Conservation (phyloP, 768 basidiomycete species). For the Hericium erinaceus region DNA sequence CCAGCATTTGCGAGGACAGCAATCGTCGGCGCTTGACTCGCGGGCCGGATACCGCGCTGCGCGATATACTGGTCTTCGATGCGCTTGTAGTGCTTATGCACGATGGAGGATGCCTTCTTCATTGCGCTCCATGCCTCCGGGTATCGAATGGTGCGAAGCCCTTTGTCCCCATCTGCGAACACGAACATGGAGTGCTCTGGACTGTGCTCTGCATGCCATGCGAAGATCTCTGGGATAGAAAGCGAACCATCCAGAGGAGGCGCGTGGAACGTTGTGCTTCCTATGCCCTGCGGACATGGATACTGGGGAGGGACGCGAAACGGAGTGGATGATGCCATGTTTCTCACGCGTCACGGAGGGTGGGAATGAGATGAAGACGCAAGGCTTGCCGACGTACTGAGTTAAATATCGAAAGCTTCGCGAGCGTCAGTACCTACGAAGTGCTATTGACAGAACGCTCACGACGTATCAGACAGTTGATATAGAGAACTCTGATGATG, state of each 20-base stretch:
- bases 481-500: too few species aligned
- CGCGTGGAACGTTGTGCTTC: constrained; percentile 15
- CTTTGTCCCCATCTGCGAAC: constrained; percentile 12
- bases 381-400: not conserved
- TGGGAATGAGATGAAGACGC: not conserved
- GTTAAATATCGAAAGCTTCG: not conserved
- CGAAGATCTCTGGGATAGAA: constrained; percentile 25
- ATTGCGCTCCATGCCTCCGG: constrained; percentile 19
- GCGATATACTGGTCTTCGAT: constrained; percentile 1
- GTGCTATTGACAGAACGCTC: not conserved
- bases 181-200: constrained; percentile 26
- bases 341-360: not conserved
- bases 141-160: constrained; percentile 16
- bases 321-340: not conserved
- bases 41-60: not conserved
- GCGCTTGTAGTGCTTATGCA: constrained; percentile 7
- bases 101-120: constrained; percentile 18
- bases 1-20: constrained; percentile 21
- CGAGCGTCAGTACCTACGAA: not conserved
- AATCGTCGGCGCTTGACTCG: constrained; percentile 13
- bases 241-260: constrained; percentile 26
- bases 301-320: not conserved
- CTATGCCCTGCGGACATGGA: not conserved
- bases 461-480: too few species aligned
- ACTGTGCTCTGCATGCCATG: constrained; percentile 24